These are phyloP conservation scores for Aspergillus conjunctus DNA, from an alignment of 495 filamentous ascomycete genomes.

Conservation along the genomic window DNA sequence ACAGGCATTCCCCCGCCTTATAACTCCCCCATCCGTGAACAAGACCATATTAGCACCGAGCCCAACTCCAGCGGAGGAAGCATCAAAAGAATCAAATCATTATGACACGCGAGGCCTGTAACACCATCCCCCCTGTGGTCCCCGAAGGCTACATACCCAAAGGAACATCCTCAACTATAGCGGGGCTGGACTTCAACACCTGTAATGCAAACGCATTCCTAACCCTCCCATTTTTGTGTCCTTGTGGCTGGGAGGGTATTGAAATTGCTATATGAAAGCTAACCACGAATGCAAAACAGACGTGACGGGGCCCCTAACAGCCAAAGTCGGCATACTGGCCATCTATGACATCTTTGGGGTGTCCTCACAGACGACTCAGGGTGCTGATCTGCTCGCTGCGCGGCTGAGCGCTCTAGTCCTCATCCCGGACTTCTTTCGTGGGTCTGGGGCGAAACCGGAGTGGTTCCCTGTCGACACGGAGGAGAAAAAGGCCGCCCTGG, in stretches of 20 bases:
- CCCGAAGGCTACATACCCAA: slow-evolving; percentile 62
- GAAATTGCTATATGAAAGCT: background rate
- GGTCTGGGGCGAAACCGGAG: slow-evolving; percentile 31
- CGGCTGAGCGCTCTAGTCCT: slow-evolving; percentile 42
- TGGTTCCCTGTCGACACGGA: slow-evolving; percentile 45
- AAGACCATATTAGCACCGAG: background rate
- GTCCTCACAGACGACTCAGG: slow-evolving; percentile 53
- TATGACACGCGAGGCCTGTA: slow-evolving; percentile 62
- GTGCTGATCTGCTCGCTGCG: slow-evolving; percentile 54
- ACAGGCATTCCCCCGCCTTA: background rate
- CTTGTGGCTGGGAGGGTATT: background rate
- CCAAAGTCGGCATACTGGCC: slow-evolving; percentile 45
- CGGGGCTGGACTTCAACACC: slow-evolving; percentile 59
- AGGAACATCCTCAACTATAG: slow-evolving; percentile 64
- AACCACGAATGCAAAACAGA: slow-evolving; percentile 34
- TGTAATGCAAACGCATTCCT: slow-evolving; percentile 47
- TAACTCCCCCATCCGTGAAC: background rate
- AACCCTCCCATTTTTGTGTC: background rate
- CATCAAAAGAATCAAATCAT: background rate
- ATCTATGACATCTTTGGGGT: slow-evolving; percentile 61
- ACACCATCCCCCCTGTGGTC: slow-evolving; percentile 70
- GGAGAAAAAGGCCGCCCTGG: slow-evolving; percentile 42
- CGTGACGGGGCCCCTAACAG: slow-evolving; percentile 40
- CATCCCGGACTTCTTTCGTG: slow-evolving; percentile 52
- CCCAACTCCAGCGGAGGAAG: background rate